Evolutionary conservation across 768 basidiomycete species (phyloP), one percentile per base, ranked within the genome.

Genomic region (Pleurotus eryngii): DNA sequence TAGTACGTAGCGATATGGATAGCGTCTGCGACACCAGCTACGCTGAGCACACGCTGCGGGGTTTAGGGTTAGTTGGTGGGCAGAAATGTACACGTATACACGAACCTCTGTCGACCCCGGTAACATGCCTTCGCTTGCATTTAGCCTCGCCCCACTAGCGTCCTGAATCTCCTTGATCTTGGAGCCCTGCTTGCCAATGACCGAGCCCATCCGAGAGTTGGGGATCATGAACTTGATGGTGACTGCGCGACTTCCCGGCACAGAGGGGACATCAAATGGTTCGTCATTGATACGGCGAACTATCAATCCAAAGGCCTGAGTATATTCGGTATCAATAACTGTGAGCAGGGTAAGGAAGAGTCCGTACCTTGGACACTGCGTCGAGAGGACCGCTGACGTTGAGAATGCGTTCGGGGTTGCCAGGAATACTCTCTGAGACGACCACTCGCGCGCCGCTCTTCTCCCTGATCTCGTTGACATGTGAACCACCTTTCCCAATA

Each of bases 121-220:
- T 27, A 99, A 81, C 95, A 98, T 97, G 53, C 94, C 91, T 73
- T 98, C 97, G 66, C 91, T 94, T 18, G 97, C 97, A 67, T 98
- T 98, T 63, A 99, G 76, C 60, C 95, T 79, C 14, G 97, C 97
- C 37, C 97, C 97, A 61, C 91, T 94, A 24, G 97, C 97, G 66
- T 99, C 97, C 69, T 99, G 97, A 62, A 99, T 99, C 75, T 99
- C 97, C 77, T 98, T 98, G 71, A 99, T 99, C 73, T 99, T 99
- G 38, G 89, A 88, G 30, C 97, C 97, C 61, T 89, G 91, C 72
- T 97, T 98, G 57, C 97, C 97, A 66, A 99, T 99, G 59, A 98
- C 94, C 15, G 95, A 97, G 42, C 96, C 96, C 96, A 98, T 98
- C 58, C 96, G 90, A 8, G 94, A 95, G 73, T 98, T 98, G 61